Conservation (phyloP, 1,284 basidiomycete species). For the Heliocybe sulcata region DNA sequence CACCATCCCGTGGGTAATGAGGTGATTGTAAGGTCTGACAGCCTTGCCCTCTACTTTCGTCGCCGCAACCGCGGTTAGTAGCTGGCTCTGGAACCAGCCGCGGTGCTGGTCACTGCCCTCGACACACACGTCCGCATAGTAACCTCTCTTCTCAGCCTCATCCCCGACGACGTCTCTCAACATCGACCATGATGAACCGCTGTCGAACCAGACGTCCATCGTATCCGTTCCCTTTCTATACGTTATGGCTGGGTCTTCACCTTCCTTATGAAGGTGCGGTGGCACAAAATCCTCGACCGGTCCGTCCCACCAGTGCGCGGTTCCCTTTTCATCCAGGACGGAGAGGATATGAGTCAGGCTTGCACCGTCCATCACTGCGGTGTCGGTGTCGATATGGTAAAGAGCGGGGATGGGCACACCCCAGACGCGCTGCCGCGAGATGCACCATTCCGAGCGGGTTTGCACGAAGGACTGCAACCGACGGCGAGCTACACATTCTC, state of each 20-base stretch:
- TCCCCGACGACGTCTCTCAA: constrained; percentile 35
- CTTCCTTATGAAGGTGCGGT: constrained; percentile 40
- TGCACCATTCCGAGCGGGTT: constrained; percentile 97
- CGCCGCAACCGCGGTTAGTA: constrained; percentile 75
- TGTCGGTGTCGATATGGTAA: constrained; percentile 60
- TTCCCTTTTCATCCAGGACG: constrained; percentile 69
- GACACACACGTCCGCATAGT: constrained; percentile 82
- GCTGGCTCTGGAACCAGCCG: constrained; percentile 97
- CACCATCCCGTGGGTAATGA: constrained; percentile 98
- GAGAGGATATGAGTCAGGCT: constrained; percentile 76
- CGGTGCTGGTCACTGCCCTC: constrained; percentile 98
- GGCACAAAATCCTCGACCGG: constrained; percentile 80
- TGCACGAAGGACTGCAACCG: constrained; percentile 82
- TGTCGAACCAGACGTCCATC: constrained; percentile 99
- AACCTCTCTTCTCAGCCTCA: constrained; percentile 19
- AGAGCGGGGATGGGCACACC: constrained; percentile 95
- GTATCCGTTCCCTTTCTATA: constrained; percentile 87
- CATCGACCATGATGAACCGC: constrained; percentile 92
- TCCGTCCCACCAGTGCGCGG: constrained; percentile 90
- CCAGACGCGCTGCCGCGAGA: constrained; percentile 97
- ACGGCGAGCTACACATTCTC: constrained; percentile 62
- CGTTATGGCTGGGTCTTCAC: constrained; percentile 30
- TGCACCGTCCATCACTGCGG: constrained; percentile 58
- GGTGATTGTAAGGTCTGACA: constrained; percentile 67
- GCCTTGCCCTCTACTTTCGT: constrained; percentile 19